A percentile compares a stretch with the other conserved stretches of the same genome.
Conservation (phyloP, 108 stramenopile species). For the Stephanodiscus triporus region DNA sequence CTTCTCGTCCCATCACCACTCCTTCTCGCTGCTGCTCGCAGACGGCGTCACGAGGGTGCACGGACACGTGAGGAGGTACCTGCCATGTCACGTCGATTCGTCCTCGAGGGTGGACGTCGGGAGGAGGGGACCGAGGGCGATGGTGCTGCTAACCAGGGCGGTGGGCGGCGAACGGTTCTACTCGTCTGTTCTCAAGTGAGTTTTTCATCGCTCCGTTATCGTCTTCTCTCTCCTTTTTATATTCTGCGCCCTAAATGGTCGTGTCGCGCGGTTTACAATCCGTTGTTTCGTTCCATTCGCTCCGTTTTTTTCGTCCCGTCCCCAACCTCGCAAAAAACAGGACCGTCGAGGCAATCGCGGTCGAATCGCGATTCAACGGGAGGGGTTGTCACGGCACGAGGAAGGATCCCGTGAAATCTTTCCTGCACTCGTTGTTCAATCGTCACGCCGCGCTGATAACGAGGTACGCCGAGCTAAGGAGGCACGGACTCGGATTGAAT, state of each 20-base stretch:
- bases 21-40: conserved; percentile 70
- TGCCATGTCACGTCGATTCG: conserved; percentile 59
- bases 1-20: conserved; percentile 66
- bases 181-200: conserved; percentile 75
- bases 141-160: conserved; percentile 76
- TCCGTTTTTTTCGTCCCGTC: no score
- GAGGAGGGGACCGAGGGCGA: conserved; percentile 75
- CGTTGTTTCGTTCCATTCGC: no score
- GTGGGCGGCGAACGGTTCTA: conserved; percentile 78
- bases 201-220: no score
- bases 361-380: conserved; percentile 24
- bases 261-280: no score
- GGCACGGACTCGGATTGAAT: conserved; percentile 36
- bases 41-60: conserved; percentile 62
- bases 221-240: no score
- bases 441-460: conserved; percentile 32
- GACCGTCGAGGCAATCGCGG: conserved; percentile 37
- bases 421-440: conserved; percentile 37
- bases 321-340: no score
- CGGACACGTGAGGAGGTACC: conserved; percentile 80
- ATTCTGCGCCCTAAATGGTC: no score
- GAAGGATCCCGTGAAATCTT: conserved; percentile 35
- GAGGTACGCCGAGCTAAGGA: conserved; percentile 32
- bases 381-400: conserved; percentile 20
- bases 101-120: conserved; percentile 75